Percentiles rank a stretch among this genome's conserved stretches.
Conservation (phyloP, 1,284 basidiomycete species). For the Cutaneotrichosporon sp. region DNA sequence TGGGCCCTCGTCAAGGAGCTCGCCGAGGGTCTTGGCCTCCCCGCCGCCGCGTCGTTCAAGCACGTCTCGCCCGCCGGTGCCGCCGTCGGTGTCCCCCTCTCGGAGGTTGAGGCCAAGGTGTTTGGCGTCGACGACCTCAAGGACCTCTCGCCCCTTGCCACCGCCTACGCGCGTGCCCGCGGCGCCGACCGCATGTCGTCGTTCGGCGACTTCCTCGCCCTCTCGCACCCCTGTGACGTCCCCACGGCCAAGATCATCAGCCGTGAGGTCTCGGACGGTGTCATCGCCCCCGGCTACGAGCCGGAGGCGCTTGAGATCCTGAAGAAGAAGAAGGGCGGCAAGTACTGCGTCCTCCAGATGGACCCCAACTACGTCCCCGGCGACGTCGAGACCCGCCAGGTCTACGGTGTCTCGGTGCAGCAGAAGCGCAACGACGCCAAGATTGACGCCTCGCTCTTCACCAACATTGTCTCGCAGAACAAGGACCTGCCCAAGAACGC, state of each 20-base stretch:
- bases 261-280: slow-evolving; percentile 95
- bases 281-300: slow-evolving; percentile 93
- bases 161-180: slow-evolving; percentile 93
- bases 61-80: slow-evolving; percentile 98
- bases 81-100: slow-evolving; percentile 83
- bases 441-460: slow-evolving; percentile 79
- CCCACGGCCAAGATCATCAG: slow-evolving; percentile 96
- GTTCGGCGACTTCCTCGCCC: slow-evolving; percentile 97
- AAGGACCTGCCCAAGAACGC: slow-evolving; percentile 76
- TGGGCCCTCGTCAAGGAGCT: slow-evolving; percentile 96
- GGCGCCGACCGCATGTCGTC: slow-evolving; percentile 99
- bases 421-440: slow-evolving; percentile 91
- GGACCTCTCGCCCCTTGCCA: slow-evolving; percentile 82
- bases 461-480: slow-evolving; percentile 84
- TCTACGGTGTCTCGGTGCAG: slow-evolving; percentile 89
- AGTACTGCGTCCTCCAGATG: slow-evolving; percentile 97
- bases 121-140: slow-evolving; percentile 96
- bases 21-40: slow-evolving; percentile 73
- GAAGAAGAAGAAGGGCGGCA: slow-evolving; percentile 95
- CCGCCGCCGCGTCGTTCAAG: slow-evolving; percentile 99
- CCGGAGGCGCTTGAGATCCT: slow-evolving; percentile 87
- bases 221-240: slow-evolving; percentile 89
- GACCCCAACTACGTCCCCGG: slow-evolving; percentile 76
- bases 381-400: slow-evolving; percentile 86
- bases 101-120: slow-evolving; percentile 85